These are phyloP conservation scores for Ramaria sp. DNA, from an alignment of 768 basidiomycete genomes.

Conservation along the genomic window DNA sequence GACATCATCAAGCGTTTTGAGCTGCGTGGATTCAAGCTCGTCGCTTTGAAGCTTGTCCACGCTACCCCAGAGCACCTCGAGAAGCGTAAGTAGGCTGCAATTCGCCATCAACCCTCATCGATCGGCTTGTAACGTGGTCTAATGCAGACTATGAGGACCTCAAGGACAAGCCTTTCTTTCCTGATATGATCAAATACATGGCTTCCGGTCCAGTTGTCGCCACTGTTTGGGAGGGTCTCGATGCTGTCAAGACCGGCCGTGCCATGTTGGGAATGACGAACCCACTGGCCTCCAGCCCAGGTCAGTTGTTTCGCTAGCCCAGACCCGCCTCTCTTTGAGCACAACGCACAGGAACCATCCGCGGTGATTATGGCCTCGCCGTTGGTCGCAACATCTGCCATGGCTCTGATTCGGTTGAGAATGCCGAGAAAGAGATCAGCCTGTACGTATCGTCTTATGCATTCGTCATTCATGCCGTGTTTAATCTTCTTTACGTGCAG, in stretches of 20 bases:
- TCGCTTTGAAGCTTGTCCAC: slow-evolving; percentile 85
- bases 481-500: slow-evolving; percentile 26
- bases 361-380: slow-evolving; percentile 90
- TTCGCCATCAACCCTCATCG: not conserved
- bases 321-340: slow-evolving; percentile 1
- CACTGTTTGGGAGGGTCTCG: slow-evolving; percentile 93
- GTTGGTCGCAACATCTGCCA: slow-evolving; percentile 94
- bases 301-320: slow-evolving; percentile 30
- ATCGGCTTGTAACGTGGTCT: slow-evolving; percentile 4
- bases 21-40: slow-evolving; percentile 95
- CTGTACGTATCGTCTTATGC: slow-evolving; percentile 44
- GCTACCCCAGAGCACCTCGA: slow-evolving; percentile 80
- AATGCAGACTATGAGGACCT: slow-evolving; percentile 88
- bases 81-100: slow-evolving; percentile 45
- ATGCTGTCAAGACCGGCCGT: slow-evolving; percentile 92
- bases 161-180: slow-evolving; percentile 91
- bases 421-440: slow-evolving; percentile 86
- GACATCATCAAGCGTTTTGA: slow-evolving; percentile 96
- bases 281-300: slow-evolving; percentile 81
- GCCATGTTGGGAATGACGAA: slow-evolving; percentile 95
- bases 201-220: slow-evolving; percentile 88
- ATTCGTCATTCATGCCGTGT: not conserved
- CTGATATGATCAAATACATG: slow-evolving; percentile 94
- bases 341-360: slow-evolving; percentile 67
- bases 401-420: slow-evolving; percentile 83